phyloP scores from a whole-genome alignment of 1,284 basidiomycete genomes.

The Rhodotorula sp. region DNA sequence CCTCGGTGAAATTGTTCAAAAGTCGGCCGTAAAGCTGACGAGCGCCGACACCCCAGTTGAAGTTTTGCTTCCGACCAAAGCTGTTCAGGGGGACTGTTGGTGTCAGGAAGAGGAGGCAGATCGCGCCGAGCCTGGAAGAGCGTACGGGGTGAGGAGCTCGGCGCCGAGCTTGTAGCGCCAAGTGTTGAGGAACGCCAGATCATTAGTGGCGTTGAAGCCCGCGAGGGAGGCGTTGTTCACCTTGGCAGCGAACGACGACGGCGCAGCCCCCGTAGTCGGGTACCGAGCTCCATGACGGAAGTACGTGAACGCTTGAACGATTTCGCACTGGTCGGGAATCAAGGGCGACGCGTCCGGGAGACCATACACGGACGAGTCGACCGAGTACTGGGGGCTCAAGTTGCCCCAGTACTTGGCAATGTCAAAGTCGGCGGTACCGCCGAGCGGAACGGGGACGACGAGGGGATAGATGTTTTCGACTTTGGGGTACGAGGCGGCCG shows the following conservation, averaged over 20 bases:
- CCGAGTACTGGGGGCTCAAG: conserved; percentile 50
- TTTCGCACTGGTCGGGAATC: conserved; percentile 64
- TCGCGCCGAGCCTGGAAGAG: conserved; percentile 51
- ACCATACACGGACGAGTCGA: conserved; percentile 59
- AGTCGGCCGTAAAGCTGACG: conserved; percentile 59
- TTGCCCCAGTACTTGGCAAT: conserved; percentile 52
- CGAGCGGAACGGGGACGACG: conserved; percentile 31
- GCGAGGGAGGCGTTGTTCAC: conserved; percentile 47
- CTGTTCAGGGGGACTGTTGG: not conserved
- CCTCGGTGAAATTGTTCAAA: conserved; percentile 45
- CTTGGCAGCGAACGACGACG: conserved; percentile 59
- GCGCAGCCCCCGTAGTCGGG: conserved; percentile 64
- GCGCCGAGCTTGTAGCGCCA: conserved; percentile 55
- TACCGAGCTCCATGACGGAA: conserved; percentile 64
- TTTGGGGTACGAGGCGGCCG: conserved; percentile 52
- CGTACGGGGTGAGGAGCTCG: conserved; percentile 75
- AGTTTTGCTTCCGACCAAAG: conserved; percentile 59
- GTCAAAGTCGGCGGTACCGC: conserved; percentile 44
- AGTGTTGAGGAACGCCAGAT: conserved; percentile 68
- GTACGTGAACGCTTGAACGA: conserved; percentile 53
- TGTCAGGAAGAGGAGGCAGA: conserved; percentile 56
- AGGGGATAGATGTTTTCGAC: conserved; percentile 52
- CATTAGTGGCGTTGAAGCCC: conserved; percentile 53
- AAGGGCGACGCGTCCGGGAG: conserved; percentile 65
- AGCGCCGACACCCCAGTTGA: conserved; percentile 43